Base-by-base conservation (phyloP, 1,284 basidiomycete species). In the Pseudozyma sp. region DNA sequence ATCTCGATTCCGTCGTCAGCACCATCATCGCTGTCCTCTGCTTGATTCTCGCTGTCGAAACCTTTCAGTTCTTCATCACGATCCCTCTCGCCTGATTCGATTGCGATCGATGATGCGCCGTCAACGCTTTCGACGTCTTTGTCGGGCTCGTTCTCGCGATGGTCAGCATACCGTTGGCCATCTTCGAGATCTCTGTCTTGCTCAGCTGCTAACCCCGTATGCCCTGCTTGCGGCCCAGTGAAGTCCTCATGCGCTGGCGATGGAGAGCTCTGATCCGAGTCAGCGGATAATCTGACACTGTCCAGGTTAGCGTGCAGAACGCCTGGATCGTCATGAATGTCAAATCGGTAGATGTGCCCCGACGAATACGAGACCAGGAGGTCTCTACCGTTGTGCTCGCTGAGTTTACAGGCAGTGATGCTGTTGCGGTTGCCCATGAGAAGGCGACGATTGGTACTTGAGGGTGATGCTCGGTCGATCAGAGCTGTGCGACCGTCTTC, bases 321-420 rank as follows among this genome's bases (percentile, higher is more conserved):
- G 29, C 69, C 69, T 3, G 73, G 59, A 11, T 81, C 75, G 39
- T 61, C 78, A 43, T 80, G 71, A 13, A 81, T 80, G 44, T 84
- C 78, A 58, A 84, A 85, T 17, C 81, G 71, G 50, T 80, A 83
- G 9, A 85, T 68, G 5, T 72, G 69, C 8, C 66, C 75, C 3
- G 63, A 75, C 7, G 69, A 75, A 61, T 84, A 84, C 2, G 76
- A 77, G 10, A 82, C 64, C 30, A 84, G 55, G 11, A 84, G 51
- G 7, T 85, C 82, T 37, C 78, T 49, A 7, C 80, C 72, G 33
- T 79, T 74, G 14, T 52, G 24, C 17, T 81, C 76, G 55, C 62
- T 72, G 13, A 85, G 61, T 50, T 83, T 84, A 52, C 78, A 78
- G 0, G 84, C 81, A 30, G 83, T 84, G 67, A 85, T 77, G 54